Base-by-base conservation (phyloP, 129 eudicot species). In the Rutidosis leptorrhynchoides region DNA sequence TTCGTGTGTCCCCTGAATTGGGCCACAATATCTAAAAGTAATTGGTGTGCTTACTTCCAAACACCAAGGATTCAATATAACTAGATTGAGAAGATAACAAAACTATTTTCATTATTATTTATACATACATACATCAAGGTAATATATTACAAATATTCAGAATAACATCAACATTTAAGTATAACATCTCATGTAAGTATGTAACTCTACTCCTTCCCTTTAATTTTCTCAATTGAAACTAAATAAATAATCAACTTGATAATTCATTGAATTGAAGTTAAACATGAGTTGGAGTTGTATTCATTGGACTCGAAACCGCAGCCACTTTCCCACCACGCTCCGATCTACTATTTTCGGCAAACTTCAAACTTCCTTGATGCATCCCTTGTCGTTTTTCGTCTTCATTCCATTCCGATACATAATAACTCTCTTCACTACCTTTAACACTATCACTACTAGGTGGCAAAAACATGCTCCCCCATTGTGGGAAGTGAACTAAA, bases 391-490 rank as follows among this genome's bases (percentile, higher is more conserved):
- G 21, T 65, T 83, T 76, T 61, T 83, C 88, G 23, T 76, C 88
- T 48, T 79, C 79, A 1, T 25, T 25, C 63, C 76, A 83, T 72
- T 83, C 88, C 1, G 88, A 56, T 9, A 58, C 71, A 55, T 83
- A 83, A 33, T 83, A 83, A 29, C 49, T 4, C 53, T 83, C 87
- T 30, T 78, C 87, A 5, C 57, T 62, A 37, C 72, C 79, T 68
- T 78, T 78, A 6, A 76, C 66, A 2, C 23, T 45, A 20, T 55
- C 69, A 5, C 70, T 71, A 14, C 76, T 64, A n/a, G 87, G 67
- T 0, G 83, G 84, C 30, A 79, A 65, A 9, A 82, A 79, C 84
- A 86, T 83, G 75, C 93, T 83, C 60, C 93, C 93, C 93, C 93
- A 86, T 46, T 86, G 93, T 0, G 93, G 93, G 56, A 86, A 86